These are phyloP conservation scores for Kuraishia hungarica DNA, from an alignment of 805 yeast genomes.

Conservation along the genomic window DNA sequence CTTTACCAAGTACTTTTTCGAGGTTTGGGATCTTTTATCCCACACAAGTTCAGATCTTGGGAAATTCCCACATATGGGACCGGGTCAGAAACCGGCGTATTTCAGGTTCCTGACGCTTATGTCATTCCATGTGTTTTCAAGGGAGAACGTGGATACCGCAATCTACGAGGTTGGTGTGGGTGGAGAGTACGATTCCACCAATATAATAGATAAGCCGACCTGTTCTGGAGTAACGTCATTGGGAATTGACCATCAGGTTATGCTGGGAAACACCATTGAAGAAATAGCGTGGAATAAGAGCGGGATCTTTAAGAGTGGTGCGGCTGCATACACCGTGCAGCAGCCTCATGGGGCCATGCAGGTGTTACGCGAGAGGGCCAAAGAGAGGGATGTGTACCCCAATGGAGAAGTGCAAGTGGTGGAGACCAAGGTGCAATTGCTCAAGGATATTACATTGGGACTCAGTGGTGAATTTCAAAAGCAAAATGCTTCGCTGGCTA, in stretches of 20 bases:
- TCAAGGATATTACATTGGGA: constrained; percentile 46
- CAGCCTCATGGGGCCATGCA: constrained; percentile 45
- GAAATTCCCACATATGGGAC: constrained; percentile 66
- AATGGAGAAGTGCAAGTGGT: constrained; percentile 42
- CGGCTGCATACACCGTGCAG: constrained; percentile 60
- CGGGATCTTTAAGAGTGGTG: constrained; percentile 73
- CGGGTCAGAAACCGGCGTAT: constrained; percentile 79
- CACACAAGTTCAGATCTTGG: constrained; percentile 43
- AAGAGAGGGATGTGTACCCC: constrained; percentile 36
- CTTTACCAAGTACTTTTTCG: constrained; percentile 86
- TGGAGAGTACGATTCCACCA: constrained; percentile 96
- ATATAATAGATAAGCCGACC: constrained; percentile 69
- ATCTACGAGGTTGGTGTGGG: constrained; percentile 98
- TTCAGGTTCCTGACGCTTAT: constrained; percentile 84
- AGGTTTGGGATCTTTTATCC: constrained; percentile 82
- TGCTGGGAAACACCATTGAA: constrained; percentile 80
- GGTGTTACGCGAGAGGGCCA: constrained; percentile 57
- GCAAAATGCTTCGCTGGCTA: constrained; percentile 83
- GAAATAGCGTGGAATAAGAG: constrained; percentile 95
- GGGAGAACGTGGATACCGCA: constrained; percentile 89
- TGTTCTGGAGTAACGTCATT: constrained; percentile 80
- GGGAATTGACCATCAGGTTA: constrained; percentile 86
- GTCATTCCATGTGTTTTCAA: constrained; percentile 83
- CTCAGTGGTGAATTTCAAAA: constrained; percentile 80
- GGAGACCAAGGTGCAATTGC: constrained; percentile 28